phyloP scores from a whole-genome alignment of 805 yeast species.

The Starmerella davenportii region DNA sequence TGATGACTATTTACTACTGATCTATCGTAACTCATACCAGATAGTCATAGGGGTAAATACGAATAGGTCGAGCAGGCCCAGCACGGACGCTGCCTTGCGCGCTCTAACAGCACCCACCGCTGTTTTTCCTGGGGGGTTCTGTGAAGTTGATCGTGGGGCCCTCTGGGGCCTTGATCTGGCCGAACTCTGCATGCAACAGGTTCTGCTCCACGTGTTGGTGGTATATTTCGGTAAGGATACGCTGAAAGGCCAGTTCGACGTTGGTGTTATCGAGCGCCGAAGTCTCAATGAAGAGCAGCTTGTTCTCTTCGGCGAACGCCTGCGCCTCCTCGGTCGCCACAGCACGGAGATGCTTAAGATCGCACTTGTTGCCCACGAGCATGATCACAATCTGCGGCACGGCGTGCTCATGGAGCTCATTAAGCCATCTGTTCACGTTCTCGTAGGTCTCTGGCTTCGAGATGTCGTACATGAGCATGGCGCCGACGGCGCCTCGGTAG shows the following conservation, averaged over 20 bases:
- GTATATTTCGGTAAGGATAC: conserved; percentile 77
- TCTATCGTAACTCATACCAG: too few relatives aligned
- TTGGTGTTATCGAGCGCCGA: conserved; percentile 87
- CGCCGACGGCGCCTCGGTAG: conserved; percentile 97
- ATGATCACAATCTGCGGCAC: conserved; percentile 93
- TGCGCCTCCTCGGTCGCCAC: conserved; percentile 96
- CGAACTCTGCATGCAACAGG: conserved; percentile 62
- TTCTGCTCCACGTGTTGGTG: conserved; percentile 87
- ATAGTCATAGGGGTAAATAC: too few relatives aligned
- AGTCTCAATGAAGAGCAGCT: conserved; percentile 83
- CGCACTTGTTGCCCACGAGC: conserved; percentile 93
- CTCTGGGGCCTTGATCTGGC: conserved; percentile 46
- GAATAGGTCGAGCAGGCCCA: too few relatives aligned
- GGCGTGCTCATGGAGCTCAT: conserved; percentile 89
- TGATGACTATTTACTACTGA: too few relatives aligned
- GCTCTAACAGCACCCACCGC: conserved; percentile 46
- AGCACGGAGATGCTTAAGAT: conserved; percentile 80
- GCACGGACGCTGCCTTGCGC: too few relatives aligned
- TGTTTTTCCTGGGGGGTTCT: conserved; percentile 64
- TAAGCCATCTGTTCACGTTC: conserved; percentile 83
- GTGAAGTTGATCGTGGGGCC: conserved; percentile 88
- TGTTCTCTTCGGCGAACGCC: conserved; percentile 67
- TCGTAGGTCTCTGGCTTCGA: conserved; percentile 80
- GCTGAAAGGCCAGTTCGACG: conserved; percentile 87
- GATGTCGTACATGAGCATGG: conserved; percentile 85